Conservation (phyloP, 2,329 filamentous ascomycete genomes). For the Colletotrichum gloeosporioides region DNA sequence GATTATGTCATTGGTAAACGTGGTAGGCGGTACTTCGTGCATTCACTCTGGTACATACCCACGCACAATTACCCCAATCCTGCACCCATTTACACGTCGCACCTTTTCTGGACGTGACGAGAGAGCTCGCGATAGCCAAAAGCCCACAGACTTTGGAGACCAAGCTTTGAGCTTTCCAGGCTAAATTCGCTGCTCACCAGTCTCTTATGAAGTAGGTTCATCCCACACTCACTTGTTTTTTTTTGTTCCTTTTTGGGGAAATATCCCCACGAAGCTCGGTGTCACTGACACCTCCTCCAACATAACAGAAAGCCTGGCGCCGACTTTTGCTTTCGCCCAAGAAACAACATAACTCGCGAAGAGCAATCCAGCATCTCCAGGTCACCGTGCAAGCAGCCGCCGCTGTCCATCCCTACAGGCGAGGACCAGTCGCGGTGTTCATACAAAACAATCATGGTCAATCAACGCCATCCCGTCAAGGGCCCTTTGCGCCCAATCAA, state of each 20-base stretch:
- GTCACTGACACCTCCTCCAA: conserved; percentile 4
- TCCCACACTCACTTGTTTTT: neutral
- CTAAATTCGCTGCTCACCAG: neutral
- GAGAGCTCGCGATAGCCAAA: neutral
- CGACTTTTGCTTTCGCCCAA: conserved; percentile 34
- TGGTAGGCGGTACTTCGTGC: neutral
- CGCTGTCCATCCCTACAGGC: neutral
- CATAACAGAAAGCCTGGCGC: conserved; percentile 33
- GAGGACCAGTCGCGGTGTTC: neutral
- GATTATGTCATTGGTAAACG: conserved; percentile 16
- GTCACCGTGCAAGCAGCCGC: neutral
- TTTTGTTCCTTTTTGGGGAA: neutral
- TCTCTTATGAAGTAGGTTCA: neutral
- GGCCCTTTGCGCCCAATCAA: conserved; percentile 44
- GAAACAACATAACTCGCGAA: conserved; percentile 31
- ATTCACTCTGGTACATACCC: neutral
- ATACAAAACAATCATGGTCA: conserved; percentile 44
- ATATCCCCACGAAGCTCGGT: neutral
- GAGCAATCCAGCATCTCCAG: conserved; percentile 25
- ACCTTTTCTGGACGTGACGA: neutral
- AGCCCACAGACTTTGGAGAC: neutral
- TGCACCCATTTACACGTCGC: neutral
- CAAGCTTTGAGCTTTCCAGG: neutral
- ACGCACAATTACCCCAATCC: neutral
- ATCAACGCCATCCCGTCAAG: conserved; percentile 52